Evolutionary conservation across 768 basidiomycete species (phyloP).

Genomic region (Xerocomellus chrysenteron): DNA sequence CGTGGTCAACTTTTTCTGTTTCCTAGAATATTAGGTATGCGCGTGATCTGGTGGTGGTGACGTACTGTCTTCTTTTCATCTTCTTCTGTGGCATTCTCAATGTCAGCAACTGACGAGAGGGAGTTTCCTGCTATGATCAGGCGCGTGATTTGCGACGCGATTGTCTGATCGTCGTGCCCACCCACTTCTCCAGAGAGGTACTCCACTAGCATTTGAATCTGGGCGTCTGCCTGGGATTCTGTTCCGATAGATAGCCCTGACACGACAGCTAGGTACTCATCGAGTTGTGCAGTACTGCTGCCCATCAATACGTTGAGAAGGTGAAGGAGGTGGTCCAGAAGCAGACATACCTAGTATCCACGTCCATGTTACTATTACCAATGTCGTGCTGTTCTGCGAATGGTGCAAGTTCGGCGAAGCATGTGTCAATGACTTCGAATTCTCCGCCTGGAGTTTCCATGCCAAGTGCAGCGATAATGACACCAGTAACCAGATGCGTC

Average conservation of each 20-base stretch:
- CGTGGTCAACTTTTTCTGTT: conserved; percentile 67
- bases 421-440: conserved; percentile 90
- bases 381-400: conserved; percentile 25
- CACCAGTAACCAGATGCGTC: conserved; percentile 79
- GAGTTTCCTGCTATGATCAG: conserved; percentile 92
- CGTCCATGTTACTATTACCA: conserved; percentile 54
- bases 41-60: conserved; percentile 5
- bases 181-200: conserved; percentile 85
- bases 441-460: conserved; percentile 88
- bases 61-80: conserved; percentile 60
- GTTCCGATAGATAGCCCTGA: conserved; percentile 85
- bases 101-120: conserved; percentile 49
- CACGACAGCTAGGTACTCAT: conserved; percentile 81
- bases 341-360: conserved; percentile 51
- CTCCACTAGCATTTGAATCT: conserved; percentile 85
- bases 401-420: conserved; percentile 80
- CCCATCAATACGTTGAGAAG: conserved; percentile 8
- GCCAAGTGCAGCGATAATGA: conserved; percentile 87
- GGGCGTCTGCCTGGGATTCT: conserved; percentile 59
- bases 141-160: conserved; percentile 73
- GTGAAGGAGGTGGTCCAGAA: neutral
- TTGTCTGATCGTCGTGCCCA: conserved; percentile 59
- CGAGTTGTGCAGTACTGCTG: conserved; percentile 30
- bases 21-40: conserved; percentile 14
- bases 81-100: conserved; percentile 35